Base-by-base conservation (phyloP, 495 filamentous ascomycete genomes). In the Symbiotaphrina buchneri region DNA sequence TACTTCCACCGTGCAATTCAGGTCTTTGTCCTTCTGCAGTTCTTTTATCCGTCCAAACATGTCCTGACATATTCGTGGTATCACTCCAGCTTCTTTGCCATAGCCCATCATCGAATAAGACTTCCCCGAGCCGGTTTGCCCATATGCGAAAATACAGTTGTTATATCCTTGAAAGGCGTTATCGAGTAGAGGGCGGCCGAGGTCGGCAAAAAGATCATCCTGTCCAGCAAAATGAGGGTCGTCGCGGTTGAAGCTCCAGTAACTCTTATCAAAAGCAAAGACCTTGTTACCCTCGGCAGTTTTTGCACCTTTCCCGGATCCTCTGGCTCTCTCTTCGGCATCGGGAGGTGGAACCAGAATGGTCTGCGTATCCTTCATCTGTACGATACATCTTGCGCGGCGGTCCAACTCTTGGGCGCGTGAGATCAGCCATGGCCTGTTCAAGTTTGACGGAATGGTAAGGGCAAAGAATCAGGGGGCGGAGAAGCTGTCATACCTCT, bases 71-170 rank as follows among this genome's bases (percentile, higher is more conserved):
- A 99, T 95, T 39, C 67, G 74, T n/a, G 90, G 90, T 38, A 99
- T 95, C 28, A 99, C 84, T 55, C 90, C 90, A 29, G 76, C 68
- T 42, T 95, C 90, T 49, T 85, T 74, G 32, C 90, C 87, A 55
- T 95, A 95, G 14, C 87, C 87, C 90, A 95, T 95, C 90, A 99
- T 99, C 30, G 83, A 92, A 46, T 99, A 95, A 16, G 81, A 91
- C 52, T 99, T 99, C 46, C 90, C 90, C 11, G 85, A 94, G 38
- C 90, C 90, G 6, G 90, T 99, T 54, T 99, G 90, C 24, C 90
- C 90, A 47, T 99, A 99, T 3, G 90, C 90, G 54, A 99, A 99
- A 46, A 99, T 99, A 62, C 90, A 99, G 52, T 95, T 95, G 58
- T 99, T 99, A 56, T 94, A 99, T 18, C 90, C 90, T 43, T 83